Conservation (phyloP, 2,329 filamentous ascomycete genomes). For the Beauveria asiatica region DNA sequence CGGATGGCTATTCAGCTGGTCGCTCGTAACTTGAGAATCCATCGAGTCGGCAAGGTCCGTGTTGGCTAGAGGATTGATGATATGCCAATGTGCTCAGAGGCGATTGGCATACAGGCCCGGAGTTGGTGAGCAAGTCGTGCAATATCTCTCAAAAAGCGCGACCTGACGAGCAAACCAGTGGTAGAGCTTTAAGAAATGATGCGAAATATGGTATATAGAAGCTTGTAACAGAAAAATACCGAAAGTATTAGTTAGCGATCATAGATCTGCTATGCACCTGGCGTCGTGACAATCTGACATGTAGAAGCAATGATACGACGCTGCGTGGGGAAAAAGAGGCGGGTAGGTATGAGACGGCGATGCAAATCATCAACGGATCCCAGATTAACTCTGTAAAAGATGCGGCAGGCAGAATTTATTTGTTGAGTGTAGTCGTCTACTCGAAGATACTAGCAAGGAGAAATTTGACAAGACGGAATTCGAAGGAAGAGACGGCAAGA, state of each 20-base stretch:
- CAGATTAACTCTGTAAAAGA: too few relatives aligned
- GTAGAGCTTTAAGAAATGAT: not conserved
- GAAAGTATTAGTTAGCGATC: not conserved
- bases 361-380: not conserved
- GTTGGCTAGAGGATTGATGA: not conserved
- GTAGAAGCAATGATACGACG: slow-evolving; percentile 5
- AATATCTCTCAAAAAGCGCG: too few relatives aligned
- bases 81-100: not conserved
- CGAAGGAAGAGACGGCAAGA: not conserved
- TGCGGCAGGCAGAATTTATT: too few relatives aligned
- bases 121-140: too few relatives aligned
- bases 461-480: not conserved
- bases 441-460: too few relatives aligned
- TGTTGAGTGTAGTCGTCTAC: too few relatives aligned
- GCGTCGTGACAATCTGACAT: slow-evolving; percentile 1
- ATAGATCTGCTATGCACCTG: not conserved
- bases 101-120: too few relatives aligned
- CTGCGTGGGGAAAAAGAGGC: not conserved
- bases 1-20: slow-evolving; percentile 7
- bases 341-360: not conserved
- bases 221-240: not conserved
- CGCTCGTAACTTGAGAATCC: slow-evolving; percentile 2
- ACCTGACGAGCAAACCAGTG: too few relatives aligned
- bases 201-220: not conserved
- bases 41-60: not conserved